These are phyloP conservation scores for Primulina tabacum DNA, from an alignment of 257 asterid species.

Conservation along the genomic window DNA sequence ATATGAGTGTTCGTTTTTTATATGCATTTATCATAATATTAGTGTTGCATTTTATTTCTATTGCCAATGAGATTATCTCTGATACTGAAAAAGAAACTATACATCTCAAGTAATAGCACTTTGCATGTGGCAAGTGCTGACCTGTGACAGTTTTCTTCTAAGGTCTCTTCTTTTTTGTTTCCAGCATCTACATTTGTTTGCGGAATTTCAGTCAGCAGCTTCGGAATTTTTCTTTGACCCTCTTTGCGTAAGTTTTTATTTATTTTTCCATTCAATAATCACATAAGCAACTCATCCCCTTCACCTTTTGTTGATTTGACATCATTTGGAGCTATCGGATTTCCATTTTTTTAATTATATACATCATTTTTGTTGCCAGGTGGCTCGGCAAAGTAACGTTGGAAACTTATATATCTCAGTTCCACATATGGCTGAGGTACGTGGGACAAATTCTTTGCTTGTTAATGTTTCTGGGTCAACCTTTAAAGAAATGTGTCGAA, in stretches of 20 bases:
- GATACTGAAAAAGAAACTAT: slow-evolving; percentile 3
- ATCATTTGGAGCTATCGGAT: background rate
- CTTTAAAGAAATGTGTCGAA: background rate
- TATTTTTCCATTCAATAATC: background rate
- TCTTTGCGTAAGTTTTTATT: slow-evolving; percentile 73
- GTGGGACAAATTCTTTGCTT: slow-evolving; percentile 19
- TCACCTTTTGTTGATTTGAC: background rate
- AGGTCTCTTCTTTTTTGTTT: slow-evolving; percentile 23
- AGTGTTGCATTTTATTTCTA: slow-evolving; percentile 5
- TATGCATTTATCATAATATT: background rate
- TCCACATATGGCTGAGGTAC: slow-evolving; percentile 97
- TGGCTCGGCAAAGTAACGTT: slow-evolving; percentile 96
- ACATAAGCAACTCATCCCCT: slow-evolving; percentile 3
- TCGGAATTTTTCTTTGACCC: slow-evolving; percentile 76
- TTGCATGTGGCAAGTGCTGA: background rate
- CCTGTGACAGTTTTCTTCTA: slow-evolving; percentile 1
- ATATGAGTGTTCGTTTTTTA: background rate
- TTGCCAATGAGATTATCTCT: slow-evolving; percentile 6
- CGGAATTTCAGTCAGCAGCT: slow-evolving; percentile 82
- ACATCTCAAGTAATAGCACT: slow-evolving; percentile 12
- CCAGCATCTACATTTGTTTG: slow-evolving; percentile 84
- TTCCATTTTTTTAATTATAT: slow-evolving; percentile 28
- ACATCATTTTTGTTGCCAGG: slow-evolving; percentile 44
- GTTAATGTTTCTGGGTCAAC: slow-evolving; percentile 3
- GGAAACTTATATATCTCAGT: slow-evolving; percentile 97